Conservation (phyloP, 2,329 filamentous ascomycete species). For the Botryotinia narcissicola region DNA sequence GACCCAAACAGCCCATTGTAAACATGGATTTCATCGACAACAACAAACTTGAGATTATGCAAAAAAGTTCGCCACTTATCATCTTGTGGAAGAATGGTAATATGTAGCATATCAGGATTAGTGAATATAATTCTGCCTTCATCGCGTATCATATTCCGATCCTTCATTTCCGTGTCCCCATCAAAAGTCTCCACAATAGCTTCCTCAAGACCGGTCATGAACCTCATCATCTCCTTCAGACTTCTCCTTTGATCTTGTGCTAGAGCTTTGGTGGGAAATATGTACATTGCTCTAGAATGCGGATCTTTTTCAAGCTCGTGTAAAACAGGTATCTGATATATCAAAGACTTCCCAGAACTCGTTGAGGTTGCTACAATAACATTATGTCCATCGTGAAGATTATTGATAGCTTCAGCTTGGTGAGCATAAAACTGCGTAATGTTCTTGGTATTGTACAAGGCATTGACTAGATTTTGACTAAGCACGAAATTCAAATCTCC, state of each 20-base stretch:
- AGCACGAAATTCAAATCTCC: conserved; percentile 82
- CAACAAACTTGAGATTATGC: conserved; percentile 86
- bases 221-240: conserved; percentile 78
- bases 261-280: conserved; percentile 95
- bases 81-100: conserved; percentile 91
- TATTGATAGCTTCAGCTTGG: conserved; percentile 91
- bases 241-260: conserved; percentile 92
- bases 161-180: conserved; percentile 83
- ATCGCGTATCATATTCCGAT: conserved; percentile 77
- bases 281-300: conserved; percentile 86
- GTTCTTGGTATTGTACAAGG: conserved; percentile 84
- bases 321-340: conserved; percentile 92
- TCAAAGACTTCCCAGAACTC: conserved; percentile 95
- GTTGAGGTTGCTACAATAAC: conserved; percentile 95
- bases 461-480: conserved; percentile 92
- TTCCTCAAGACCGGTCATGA: conserved; percentile 73
- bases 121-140: conserved; percentile 93
- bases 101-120: conserved; percentile 96
- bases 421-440: conserved; percentile 88
- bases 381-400: conserved; percentile 74
- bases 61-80: conserved; percentile 84
- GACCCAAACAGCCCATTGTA: conserved; percentile 95
- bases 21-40: conserved; percentile 89
- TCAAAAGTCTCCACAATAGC: conserved; percentile 90
- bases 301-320: conserved; percentile 78